A percentile compares a stretch with the other conserved stretches of the same genome.
These are phyloP conservation scores for Aspergillus luchuensis DNA, from an alignment of 2,329 filamentous ascomycete species.

Conservation along the genomic window DNA sequence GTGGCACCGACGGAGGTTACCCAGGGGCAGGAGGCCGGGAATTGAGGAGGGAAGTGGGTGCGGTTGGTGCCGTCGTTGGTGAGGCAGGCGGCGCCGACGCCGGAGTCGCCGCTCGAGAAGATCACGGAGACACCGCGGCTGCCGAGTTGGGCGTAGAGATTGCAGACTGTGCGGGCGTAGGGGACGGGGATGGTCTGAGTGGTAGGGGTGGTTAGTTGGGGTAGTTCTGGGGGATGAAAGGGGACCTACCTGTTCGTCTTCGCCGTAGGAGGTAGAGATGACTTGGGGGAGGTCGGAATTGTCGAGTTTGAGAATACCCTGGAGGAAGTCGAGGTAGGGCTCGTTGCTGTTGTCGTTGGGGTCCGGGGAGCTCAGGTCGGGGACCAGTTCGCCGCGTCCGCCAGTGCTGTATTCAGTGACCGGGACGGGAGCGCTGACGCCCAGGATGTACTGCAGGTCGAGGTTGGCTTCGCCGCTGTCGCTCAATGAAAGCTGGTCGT, in stretches of 20 bases:
- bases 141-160: constrained; percentile 53
- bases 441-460: constrained; percentile 53
- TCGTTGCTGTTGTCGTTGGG: constrained; percentile 49
- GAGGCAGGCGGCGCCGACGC: constrained; percentile 42
- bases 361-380: constrained; percentile 51
- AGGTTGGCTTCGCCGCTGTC: constrained; percentile 54
- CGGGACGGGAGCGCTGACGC: constrained; percentile 47
- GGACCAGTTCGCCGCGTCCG: constrained; percentile 49
- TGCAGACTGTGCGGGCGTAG: constrained; percentile 45
- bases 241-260: constrained; percentile 38
- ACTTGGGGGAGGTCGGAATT: constrained; percentile 38
- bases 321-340: constrained; percentile 44
- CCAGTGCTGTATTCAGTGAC: constrained; percentile 52
- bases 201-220: not conserved
- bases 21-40: constrained; percentile 43
- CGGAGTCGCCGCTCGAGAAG: constrained; percentile 54
- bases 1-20: constrained; percentile 49
- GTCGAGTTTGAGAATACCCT: constrained; percentile 34
- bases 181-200: constrained; percentile 35
- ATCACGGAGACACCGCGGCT: constrained; percentile 53
- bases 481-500: constrained; percentile 38
- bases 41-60: constrained; percentile 46
- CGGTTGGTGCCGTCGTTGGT: constrained; percentile 39
- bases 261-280: constrained; percentile 45
- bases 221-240: not conserved